Base-by-base conservation (phyloP, 2,329 filamentous ascomycete species). In the Stachybotrys chlorohalonatus region DNA sequence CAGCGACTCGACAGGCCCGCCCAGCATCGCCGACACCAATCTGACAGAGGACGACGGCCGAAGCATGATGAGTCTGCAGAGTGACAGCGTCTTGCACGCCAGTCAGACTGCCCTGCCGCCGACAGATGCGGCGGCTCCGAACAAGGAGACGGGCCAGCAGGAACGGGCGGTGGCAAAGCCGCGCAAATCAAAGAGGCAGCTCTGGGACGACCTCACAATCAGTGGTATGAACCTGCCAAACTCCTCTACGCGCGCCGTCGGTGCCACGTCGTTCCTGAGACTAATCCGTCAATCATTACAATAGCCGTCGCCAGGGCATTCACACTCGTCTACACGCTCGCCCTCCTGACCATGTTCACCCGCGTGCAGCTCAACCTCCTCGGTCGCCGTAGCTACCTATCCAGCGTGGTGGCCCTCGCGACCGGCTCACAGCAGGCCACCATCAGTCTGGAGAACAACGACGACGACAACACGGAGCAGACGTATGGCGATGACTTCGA, bases 181-280 rank as follows among this genome's bases (percentile, higher is more conserved):
- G 31, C 78, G 76, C 61, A 92, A 87, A 74, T 90, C 85, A 57
- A 97, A 97, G 79, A 83, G 89, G 52, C 92, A 97, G 74, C 77
- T 99, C 49, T 99, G 94, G 94, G 92, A 95, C 69, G 93, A 99
- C 67, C 82, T 99, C 71, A 96, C 95, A 66, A 96, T 97, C 62
- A 91, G 87, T 73, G 92, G 91, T 95, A 74, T 68, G 87, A 76
- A 11, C 13, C 36, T 13, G 8, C 36, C 36, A 42, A 39, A 42
- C 13, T 5, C 36, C 36, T 42, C 36, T 24, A 24, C 24, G 24
- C 24, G 24, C 17, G 50, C 17, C 31, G n/a, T 8, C 13, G 24
- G 46, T 17, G 31, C 24, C 8, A 45, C 11, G 45, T 31, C 13
- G 31, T 42, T 5, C 11, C 46, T 24, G 46, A 31, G 51, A 30